A percentile compares a stretch with the other conserved stretches of the same genome.
Conservation (phyloP, 2,329 filamentous ascomycete species). For the Trichothecium sympodiale region DNA sequence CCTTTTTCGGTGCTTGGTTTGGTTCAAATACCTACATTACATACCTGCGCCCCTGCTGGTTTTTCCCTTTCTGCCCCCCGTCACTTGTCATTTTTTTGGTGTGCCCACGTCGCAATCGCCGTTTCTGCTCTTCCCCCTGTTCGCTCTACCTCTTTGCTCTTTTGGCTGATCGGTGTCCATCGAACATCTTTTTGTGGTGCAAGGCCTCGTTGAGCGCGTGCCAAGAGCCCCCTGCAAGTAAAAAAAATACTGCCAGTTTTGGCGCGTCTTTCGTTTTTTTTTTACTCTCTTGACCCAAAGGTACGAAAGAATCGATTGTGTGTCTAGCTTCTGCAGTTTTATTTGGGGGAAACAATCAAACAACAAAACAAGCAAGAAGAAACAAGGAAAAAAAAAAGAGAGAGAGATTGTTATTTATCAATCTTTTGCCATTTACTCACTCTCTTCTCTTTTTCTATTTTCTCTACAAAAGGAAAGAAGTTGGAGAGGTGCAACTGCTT, state of each 20-base stretch:
- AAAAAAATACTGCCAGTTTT: neutral
- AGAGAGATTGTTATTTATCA: neutral
- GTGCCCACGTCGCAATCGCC: slow-evolving; percentile 8
- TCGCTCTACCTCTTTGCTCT: slow-evolving; percentile 2
- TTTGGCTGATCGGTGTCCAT: neutral
- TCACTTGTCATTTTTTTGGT: slow-evolving; percentile 10
- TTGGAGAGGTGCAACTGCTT: slow-evolving; percentile 16
- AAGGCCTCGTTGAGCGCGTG: too few species aligned
- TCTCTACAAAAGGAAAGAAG: neutral
- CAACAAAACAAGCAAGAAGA: too few species aligned
- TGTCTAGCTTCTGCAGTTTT: too few species aligned
- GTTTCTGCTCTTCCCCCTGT: slow-evolving; percentile 6
- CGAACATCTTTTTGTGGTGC: too few species aligned
- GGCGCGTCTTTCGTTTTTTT: slow-evolving; percentile 1
- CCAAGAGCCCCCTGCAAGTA: too few species aligned
- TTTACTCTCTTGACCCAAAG: neutral
- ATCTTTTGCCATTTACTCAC: too few species aligned
- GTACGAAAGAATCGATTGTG: too few species aligned
- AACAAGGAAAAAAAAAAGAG: too few species aligned
- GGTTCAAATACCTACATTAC: slow-evolving; percentile 12
- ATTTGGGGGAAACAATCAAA: too few species aligned
- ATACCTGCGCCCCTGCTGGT: slow-evolving; percentile 10
- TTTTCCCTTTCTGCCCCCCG: slow-evolving; percentile 8
- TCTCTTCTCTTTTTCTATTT: slow-evolving; percentile 2
- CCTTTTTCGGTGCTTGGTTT: slow-evolving; percentile 1